Evolutionary conservation across 768 basidiomycete genomes (phyloP).

Genomic region (Boletus reticulatus): DNA sequence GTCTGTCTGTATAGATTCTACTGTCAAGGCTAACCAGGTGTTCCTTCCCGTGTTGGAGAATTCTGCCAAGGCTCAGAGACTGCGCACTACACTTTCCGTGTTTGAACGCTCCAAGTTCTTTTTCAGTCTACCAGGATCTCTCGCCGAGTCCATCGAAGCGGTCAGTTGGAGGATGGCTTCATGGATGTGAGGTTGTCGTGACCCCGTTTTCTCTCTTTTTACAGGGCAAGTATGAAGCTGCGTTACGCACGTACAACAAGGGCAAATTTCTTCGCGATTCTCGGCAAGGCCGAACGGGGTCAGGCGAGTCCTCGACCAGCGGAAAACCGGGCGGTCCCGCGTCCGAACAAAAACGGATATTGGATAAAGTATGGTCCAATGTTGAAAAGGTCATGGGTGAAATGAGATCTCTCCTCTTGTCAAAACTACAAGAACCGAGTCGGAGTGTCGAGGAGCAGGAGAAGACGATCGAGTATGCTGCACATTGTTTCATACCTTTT

Average conservation of each 20-base stretch:
- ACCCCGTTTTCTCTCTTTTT: background rate
- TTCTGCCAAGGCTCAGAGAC: slow-evolving; percentile 87
- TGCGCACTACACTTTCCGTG: slow-evolving; percentile 89
- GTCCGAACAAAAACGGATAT: slow-evolving; percentile 85
- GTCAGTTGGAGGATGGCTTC: slow-evolving; percentile 42
- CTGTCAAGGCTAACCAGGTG: slow-evolving; percentile 90
- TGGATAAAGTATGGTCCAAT: slow-evolving; percentile 94
- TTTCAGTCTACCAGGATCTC: slow-evolving; percentile 93
- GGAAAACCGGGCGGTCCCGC: slow-evolving; percentile 47
- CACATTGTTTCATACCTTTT: background rate
- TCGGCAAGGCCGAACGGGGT: slow-evolving; percentile 81
- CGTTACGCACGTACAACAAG: slow-evolving; percentile 95
- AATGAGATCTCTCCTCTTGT: slow-evolving; percentile 75
- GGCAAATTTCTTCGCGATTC: slow-evolving; percentile 89
- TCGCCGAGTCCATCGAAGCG: slow-evolving; percentile 86
- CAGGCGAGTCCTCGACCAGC: slow-evolving; percentile 63
- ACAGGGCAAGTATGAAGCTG: slow-evolving; percentile 91
- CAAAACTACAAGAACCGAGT: slow-evolving; percentile 77
- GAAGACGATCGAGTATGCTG: slow-evolving; percentile 87
- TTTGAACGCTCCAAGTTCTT: slow-evolving; percentile 98
- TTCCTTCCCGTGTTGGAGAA: slow-evolving; percentile 97
- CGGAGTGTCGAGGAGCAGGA: slow-evolving; percentile 92
- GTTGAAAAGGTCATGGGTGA: slow-evolving; percentile 95
- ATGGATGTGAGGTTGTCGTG: background rate
- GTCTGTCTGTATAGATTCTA: slow-evolving; percentile 56